Percentiles rank a stretch among this genome's conserved stretches.
These are phyloP conservation scores for Spiraea crenata DNA, from an alignment of 331 rosid species.

Conservation along the genomic window DNA sequence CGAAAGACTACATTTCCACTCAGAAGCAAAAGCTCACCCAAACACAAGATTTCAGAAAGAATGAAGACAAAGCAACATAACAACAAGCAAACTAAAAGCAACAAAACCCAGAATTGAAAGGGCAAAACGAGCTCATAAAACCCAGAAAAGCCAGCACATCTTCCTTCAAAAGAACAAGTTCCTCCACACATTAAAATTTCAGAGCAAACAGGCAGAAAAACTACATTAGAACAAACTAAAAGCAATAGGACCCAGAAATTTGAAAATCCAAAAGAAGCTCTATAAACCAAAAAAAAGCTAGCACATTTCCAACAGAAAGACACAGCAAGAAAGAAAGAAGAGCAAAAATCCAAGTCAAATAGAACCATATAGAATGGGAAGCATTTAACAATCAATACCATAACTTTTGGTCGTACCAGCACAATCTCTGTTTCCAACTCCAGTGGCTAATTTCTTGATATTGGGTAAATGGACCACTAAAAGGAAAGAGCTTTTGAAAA, in stretches of 20 bases:
- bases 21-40: constrained; percentile 4
- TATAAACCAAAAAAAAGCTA: constrained; percentile 2
- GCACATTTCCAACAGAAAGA: not conserved
- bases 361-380: not conserved
- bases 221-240: not conserved
- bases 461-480: not conserved
- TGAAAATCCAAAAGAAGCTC: not conserved
- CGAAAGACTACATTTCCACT: not conserved
- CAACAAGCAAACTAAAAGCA: constrained; percentile 4
- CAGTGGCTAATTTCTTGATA: constrained; percentile 1
- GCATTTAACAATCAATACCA: constrained; percentile 16
- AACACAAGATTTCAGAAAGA: not conserved
- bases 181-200: no score
- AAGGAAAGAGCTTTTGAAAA: not conserved
- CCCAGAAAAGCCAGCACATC: constrained; percentile 3
- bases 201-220: not conserved
- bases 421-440: constrained; percentile 6
- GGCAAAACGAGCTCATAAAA: not conserved
- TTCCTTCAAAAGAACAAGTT: no score
- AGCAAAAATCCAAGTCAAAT: not conserved
- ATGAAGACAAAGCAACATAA: not conserved
- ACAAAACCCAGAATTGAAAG: not conserved
- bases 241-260: not conserved
- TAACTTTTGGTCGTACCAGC: constrained; percentile 18
- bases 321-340: not conserved